Evolutionary conservation across 106 monocot genomes (phyloP), one percentile per base, ranked within the genome.

Genomic region (Dioscorea alata): DNA sequence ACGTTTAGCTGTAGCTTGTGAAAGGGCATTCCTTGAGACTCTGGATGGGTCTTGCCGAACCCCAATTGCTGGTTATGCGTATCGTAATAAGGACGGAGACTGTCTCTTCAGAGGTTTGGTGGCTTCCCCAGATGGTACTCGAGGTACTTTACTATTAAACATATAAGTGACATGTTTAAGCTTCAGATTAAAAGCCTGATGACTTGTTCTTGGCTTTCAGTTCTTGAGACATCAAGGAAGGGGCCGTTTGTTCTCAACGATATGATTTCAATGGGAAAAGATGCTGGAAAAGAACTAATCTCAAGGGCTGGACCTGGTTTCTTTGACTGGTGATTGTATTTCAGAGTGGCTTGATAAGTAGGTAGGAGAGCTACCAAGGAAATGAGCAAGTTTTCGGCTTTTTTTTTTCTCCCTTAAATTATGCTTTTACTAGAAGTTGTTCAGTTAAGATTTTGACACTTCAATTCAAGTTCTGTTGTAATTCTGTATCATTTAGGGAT

Each of bases 21-120:
- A 96, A 67, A 88, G 96, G 78, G 88, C 91, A 63, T 96, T 96
- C 67, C 86, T 97, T 2, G 78, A 77, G 71, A 85, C 82, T 9
- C 69, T 97, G 33, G 97, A 97, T 69, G 97, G 97, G 13, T 92
- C 92, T 6, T 97, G 97, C 49, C 86, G 97, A 54, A 97, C 97
- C 13, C 97, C 97, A 49, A 92, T 97, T 57, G 97, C 97, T 21
- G 97, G 92, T 2, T 97, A 97, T 60, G 92, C 97, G 52, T 79
- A 50, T 60, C 74, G 77, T 49, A 87, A 89, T 21, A 71, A 72
- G 18, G 87, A 86, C 50, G 97, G 97, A 50, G 73, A 83, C 20
- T 97, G 92, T 35, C 23, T 75, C 9, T 92, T 97, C 70, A 80
- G 89, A 79, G 92, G 97, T 24, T 77, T 97, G 65, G 92, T 97